Evolutionary conservation across 1,139 yeast species (phyloP).

Genomic region (Diutina ranongensis): DNA sequence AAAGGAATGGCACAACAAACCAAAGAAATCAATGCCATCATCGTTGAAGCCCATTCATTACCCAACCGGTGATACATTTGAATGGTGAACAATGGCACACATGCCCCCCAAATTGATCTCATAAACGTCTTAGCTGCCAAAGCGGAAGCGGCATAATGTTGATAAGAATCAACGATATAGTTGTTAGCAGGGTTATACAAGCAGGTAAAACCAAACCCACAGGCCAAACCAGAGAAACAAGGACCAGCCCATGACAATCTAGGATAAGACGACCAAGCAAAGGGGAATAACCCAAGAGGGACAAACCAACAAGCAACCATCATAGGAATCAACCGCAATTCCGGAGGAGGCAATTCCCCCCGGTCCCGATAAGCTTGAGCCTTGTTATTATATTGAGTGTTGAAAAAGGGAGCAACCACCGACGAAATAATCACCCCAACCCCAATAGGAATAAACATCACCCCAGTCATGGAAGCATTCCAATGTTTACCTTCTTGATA

Average conservation of each 20-base stretch:
- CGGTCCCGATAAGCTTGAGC: slow-evolving; percentile 37
- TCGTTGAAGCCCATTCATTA: slow-evolving; percentile 58
- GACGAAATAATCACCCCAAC: slow-evolving; percentile 51
- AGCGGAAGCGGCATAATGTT: slow-evolving; percentile 62
- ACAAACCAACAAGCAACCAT: slow-evolving; percentile 52
- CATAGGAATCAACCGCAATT: slow-evolving; percentile 50
- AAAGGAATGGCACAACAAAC: slow-evolving; percentile 56
- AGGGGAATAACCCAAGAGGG: slow-evolving; percentile 46
- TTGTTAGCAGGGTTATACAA: slow-evolving; percentile 60
- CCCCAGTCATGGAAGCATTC: slow-evolving; percentile 49
- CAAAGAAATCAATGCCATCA: slow-evolving; percentile 52
- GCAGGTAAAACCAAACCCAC: slow-evolving; percentile 50
- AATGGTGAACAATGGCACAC: slow-evolving; percentile 61
- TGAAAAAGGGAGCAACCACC: slow-evolving; percentile 42
- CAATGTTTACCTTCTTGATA: slow-evolving; percentile 57
- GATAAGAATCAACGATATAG: slow-evolving; percentile 61
- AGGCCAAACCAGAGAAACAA: slow-evolving; percentile 45
- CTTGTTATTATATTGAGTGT: slow-evolving; percentile 46
- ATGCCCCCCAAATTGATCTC: slow-evolving; percentile 65
- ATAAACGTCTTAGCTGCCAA: slow-evolving; percentile 58
- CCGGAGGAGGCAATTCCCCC: slow-evolving; percentile 52
- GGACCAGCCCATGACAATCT: slow-evolving; percentile 55
- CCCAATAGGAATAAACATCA: slow-evolving; percentile 64
- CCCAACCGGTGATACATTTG: slow-evolving; percentile 69
- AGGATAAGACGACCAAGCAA: slow-evolving; percentile 55